Evolutionary conservation across 2,329 filamentous ascomycete genomes (phyloP).

Genomic region (Ceratocystis papillata): DNA sequence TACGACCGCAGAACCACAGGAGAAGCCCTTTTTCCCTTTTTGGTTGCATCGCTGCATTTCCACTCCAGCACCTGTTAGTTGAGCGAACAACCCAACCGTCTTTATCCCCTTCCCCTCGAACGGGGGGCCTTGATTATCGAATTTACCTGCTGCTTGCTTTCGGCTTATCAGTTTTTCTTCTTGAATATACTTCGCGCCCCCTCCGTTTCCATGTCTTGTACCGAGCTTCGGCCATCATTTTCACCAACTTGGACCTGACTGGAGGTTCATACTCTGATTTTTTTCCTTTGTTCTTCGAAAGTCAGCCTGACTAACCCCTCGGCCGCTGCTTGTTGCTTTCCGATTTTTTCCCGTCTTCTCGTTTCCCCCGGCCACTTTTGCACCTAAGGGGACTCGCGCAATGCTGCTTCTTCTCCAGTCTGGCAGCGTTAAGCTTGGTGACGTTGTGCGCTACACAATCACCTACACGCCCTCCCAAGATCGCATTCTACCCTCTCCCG

Average conservation of each 20-base stretch:
- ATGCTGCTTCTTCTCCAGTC: conserved; percentile 91
- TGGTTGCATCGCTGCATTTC: not conserved
- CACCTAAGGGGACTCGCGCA: conserved; percentile 25
- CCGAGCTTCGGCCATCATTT: not conserved
- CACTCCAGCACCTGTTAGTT: not conserved
- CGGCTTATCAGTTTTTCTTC: not conserved
- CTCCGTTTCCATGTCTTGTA: not conserved
- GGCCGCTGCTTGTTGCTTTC: not conserved
- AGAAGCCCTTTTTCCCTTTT: conserved; percentile 1
- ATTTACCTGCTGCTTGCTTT: not conserved
- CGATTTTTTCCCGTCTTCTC: not conserved
- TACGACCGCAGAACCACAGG: not conserved
- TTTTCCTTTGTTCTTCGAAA: not conserved
- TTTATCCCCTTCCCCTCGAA: not conserved
- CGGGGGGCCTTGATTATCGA: not conserved
- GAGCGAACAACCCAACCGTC: not conserved
- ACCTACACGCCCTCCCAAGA: conserved; percentile 86
- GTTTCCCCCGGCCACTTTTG: not conserved
- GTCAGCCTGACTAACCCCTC: not conserved
- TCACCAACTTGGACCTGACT: not conserved
- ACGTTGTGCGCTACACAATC: conserved; percentile 82
- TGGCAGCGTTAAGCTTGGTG: conserved; percentile 85
- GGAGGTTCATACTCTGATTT: not conserved
- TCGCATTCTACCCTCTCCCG: conserved; percentile 77
- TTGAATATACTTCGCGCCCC: not conserved